phyloP scores from a whole-genome alignment of 345 rosid genomes.

The Linum trigynum region DNA sequence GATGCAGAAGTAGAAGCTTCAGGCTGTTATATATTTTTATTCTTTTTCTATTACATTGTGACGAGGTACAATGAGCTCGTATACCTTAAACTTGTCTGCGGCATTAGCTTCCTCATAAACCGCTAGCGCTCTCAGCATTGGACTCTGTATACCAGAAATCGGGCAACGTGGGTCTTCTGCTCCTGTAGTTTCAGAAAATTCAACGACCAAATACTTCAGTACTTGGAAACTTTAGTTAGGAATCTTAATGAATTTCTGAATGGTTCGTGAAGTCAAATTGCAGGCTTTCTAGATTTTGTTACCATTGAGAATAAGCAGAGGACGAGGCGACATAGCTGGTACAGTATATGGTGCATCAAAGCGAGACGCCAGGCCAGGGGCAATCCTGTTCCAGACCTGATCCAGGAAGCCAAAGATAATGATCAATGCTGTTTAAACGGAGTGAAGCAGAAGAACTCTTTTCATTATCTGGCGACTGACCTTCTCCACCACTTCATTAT shows the following conservation, averaged over 20 bases:
- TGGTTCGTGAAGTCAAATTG: not conserved
- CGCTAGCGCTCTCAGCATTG: constrained; percentile 32
- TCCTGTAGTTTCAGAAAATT: constrained; percentile 30
- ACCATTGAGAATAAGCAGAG: constrained; percentile 68
- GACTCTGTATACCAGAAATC: constrained; percentile 45
- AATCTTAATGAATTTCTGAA: not conserved
- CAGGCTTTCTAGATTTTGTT: not conserved
- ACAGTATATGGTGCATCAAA: constrained; percentile 68
- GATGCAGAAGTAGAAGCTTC: not conserved
- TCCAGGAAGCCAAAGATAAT: not conserved
- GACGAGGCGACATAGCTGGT: constrained; percentile 62
- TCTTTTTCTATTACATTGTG: not conserved
- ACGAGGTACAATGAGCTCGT: constrained; percentile 2
- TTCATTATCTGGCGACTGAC: constrained; percentile 18
- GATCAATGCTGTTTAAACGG: not conserved
- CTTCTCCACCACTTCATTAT: constrained; percentile 77
- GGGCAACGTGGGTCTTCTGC: constrained; percentile 81
- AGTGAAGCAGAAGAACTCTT: too few relatives aligned
- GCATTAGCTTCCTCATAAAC: constrained; percentile 36
- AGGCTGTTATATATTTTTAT: not conserved
- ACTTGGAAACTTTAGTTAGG: not conserved
- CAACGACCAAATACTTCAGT: not conserved
- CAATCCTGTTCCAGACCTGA: constrained; percentile 89
- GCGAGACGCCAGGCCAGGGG: constrained; percentile 69
- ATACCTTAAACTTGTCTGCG: constrained; percentile 43